Percentiles rank a stretch among this genome's conserved stretches.
Evolutionary conservation across 345 rosid genomes (phyloP).

Genomic region (Salix brachista): DNA sequence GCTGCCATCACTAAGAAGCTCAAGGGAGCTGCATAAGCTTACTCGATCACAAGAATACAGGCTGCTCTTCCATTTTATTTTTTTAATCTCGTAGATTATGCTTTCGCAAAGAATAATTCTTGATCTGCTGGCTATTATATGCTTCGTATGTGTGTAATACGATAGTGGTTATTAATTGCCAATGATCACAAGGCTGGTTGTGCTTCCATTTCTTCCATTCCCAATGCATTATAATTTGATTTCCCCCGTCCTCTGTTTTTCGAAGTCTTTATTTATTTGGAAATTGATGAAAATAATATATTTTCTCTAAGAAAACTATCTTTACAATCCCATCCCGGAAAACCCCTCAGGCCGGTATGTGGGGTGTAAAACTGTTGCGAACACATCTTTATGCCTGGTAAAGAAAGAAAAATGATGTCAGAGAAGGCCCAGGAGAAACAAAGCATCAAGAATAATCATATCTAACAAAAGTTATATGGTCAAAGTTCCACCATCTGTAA

Average conservation of each 20-base stretch:
- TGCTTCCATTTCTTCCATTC: neutral
- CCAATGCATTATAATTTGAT: neutral
- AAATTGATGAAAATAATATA: too few relatives aligned
- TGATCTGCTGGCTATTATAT: slow-evolving; percentile 11
- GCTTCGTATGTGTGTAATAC: slow-evolving; percentile 21
- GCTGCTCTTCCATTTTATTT: slow-evolving; percentile 13
- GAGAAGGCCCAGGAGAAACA: too few relatives aligned
- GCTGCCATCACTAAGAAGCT: slow-evolving; percentile 85
- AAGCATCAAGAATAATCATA: neutral
- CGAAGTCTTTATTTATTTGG: too few relatives aligned
- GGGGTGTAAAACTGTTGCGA: too few relatives aligned
- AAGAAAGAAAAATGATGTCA: too few relatives aligned
- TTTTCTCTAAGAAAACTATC: too few relatives aligned
- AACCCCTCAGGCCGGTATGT: too few relatives aligned
- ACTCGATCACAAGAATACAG: slow-evolving; percentile 1
- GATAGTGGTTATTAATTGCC: slow-evolving; percentile 1
- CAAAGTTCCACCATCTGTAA: neutral
- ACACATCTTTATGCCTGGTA: too few relatives aligned
- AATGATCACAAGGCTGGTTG: slow-evolving; percentile 20
- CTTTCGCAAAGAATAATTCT: slow-evolving; percentile 24
- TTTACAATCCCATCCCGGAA: too few relatives aligned
- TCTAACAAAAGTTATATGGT: neutral
- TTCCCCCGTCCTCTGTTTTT: too few relatives aligned
- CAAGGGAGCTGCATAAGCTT: slow-evolving; percentile 51
- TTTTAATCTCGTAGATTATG: slow-evolving; percentile 11